Percentiles rank a stretch among this genome's conserved stretches.
Evolutionary conservation across 2,329 filamentous ascomycete species (phyloP).

Genomic region (Diaporthe citrichinensis): DNA sequence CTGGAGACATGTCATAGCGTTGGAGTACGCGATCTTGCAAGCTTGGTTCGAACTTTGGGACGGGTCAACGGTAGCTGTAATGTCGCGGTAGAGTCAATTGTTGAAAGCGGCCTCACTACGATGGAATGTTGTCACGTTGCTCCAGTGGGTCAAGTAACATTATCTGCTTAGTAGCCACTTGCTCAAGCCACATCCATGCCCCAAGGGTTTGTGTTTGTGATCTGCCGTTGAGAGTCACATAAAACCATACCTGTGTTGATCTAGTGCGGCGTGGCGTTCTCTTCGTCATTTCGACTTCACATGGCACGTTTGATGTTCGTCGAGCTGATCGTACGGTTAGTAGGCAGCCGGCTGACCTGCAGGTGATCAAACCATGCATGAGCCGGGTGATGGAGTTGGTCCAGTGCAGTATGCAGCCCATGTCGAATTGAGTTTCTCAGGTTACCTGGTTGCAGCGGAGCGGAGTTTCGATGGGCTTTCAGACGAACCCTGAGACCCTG

Average conservation of each 20-base stretch:
- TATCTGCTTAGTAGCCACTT: background rate
- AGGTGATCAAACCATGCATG: slow-evolving; percentile 5
- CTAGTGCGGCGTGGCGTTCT: background rate
- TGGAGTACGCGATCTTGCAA: slow-evolving; percentile 28
- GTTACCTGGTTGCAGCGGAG: background rate
- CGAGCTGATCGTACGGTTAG: background rate
- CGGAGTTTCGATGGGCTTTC: background rate
- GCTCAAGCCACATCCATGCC: background rate
- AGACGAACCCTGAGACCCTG: background rate
- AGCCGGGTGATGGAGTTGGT: background rate
- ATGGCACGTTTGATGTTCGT: background rate
- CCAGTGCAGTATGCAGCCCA: background rate
- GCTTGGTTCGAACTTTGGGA: slow-evolving; percentile 4
- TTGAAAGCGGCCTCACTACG: slow-evolving; percentile 2
- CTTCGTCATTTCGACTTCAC: too few relatives aligned
- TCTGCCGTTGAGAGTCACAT: background rate
- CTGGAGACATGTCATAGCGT: slow-evolving; percentile 35
- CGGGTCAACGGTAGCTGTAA: background rate
- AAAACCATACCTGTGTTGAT: background rate
- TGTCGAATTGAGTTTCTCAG: background rate
- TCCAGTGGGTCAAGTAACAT: too few relatives aligned
- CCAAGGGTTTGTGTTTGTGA: background rate
- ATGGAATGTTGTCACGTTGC: background rate
- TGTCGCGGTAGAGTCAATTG: background rate
- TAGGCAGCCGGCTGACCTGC: too few relatives aligned